phyloP scores from a whole-genome alignment of 2,329 filamentous ascomycete genomes.

The Hypoxylon sp. region DNA sequence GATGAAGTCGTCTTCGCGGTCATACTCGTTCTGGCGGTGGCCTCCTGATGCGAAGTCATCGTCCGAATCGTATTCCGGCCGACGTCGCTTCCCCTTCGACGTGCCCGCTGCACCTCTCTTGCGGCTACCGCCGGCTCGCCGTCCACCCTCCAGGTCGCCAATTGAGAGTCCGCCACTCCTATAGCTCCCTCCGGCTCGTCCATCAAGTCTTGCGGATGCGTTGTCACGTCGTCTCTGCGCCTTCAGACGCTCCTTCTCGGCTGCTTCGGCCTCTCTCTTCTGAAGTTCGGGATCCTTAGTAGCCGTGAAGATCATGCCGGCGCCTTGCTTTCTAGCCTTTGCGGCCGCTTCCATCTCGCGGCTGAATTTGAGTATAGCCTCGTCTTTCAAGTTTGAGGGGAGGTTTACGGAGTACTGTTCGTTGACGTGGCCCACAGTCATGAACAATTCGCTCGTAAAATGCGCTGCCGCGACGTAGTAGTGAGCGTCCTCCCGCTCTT shows the following conservation, averaged over 20 bases:
- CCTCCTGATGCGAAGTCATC: constrained; percentile 74
- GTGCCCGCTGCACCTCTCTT: constrained; percentile 66
- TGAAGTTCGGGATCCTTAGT: constrained; percentile 81
- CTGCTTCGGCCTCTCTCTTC: constrained; percentile 78
- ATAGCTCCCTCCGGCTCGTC: constrained; percentile 59
- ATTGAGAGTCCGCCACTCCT: constrained; percentile 72
- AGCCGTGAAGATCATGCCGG: constrained; percentile 76
- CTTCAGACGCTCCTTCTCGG: constrained; percentile 79
- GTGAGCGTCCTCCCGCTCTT: constrained; percentile 77
- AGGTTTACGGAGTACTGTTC: constrained; percentile 78
- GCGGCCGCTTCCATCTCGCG: constrained; percentile 74
- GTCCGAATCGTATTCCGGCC: constrained; percentile 80
- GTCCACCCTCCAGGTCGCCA: constrained; percentile 75
- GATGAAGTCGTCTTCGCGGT: constrained; percentile 83
- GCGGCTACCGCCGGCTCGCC: constrained; percentile 63
- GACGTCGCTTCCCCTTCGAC: constrained; percentile 65
- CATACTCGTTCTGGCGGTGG: constrained; percentile 79
- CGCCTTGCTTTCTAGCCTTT: constrained; percentile 65
- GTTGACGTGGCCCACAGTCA: constrained; percentile 81
- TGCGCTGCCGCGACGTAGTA: constrained; percentile 82
- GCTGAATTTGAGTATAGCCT: constrained; percentile 76
- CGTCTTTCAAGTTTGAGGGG: constrained; percentile 76
- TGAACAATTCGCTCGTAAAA: constrained; percentile 73
- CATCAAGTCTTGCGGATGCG: constrained; percentile 72
- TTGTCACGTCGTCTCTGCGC: constrained; percentile 75